A percentile compares a stretch with the other conserved stretches of the same genome.
Conservation (phyloP, 1,284 basidiomycete genomes). For the Ganoderma leucocontextum region DNA sequence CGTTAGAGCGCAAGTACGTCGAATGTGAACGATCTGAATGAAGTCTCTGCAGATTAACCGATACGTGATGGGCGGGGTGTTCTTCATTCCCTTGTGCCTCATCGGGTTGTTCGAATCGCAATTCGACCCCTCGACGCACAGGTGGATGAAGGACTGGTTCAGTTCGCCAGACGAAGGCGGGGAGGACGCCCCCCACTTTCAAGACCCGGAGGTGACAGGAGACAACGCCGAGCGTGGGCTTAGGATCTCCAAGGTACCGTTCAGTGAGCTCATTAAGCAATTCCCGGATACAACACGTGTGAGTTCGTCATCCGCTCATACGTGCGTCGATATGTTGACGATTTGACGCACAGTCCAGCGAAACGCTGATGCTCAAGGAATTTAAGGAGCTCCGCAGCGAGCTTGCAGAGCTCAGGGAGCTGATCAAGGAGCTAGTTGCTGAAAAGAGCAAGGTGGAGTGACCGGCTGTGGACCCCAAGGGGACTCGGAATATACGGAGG, state of each 20-base stretch:
- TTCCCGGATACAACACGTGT: constrained; percentile 85
- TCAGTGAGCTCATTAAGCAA: constrained; percentile 75
- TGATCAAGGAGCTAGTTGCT: constrained; percentile 48
- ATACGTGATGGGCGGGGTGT: constrained; percentile 77
- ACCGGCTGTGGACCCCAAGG: neutral
- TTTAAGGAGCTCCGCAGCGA: constrained; percentile 65
- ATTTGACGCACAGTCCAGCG: constrained; percentile 64
- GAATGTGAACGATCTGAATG: neutral
- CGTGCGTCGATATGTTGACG: constrained; percentile 19
- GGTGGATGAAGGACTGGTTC: constrained; percentile 77
- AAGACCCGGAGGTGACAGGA: constrained; percentile 71
- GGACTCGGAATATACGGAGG: neutral
- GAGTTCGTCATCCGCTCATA: constrained; percentile 37
- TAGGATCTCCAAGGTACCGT: constrained; percentile 79
- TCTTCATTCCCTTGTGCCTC: constrained; percentile 78
- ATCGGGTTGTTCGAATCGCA: constrained; percentile 84
- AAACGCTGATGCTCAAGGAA: constrained; percentile 73
- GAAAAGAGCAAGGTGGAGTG: constrained; percentile 17
- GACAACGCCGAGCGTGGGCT: constrained; percentile 61
- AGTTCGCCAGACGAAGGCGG: constrained; percentile 70
- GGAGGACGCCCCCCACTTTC: constrained; percentile 61
- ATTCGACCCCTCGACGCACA: constrained; percentile 56
- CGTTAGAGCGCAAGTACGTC: constrained; percentile 18
- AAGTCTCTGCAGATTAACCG: constrained; percentile 68
- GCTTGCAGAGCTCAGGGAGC: constrained; percentile 62